Conservation (phyloP, 805 yeast species). For the Peterozyma xylosa region DNA sequence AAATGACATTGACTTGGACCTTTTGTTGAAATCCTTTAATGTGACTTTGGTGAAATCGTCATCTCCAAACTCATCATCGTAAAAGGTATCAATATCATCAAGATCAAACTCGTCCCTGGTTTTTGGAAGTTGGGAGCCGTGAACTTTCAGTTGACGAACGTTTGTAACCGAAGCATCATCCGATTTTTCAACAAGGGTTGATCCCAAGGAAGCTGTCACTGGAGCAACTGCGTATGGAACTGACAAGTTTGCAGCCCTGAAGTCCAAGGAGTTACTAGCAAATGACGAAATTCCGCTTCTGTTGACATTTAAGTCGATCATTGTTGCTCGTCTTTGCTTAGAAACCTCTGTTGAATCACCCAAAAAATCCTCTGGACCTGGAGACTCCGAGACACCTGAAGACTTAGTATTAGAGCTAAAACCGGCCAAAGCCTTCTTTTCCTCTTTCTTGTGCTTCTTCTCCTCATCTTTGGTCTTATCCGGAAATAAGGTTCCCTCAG, state of each 20-base stretch:
- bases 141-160: not conserved
- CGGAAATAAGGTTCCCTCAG: conserved; percentile 27
- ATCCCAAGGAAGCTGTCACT: conserved; percentile 58
- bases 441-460: conserved; percentile 7
- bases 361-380: not conserved
- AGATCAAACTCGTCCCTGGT: conserved; percentile 31
- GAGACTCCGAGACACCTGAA: conserved; percentile 6
- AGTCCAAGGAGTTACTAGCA: conserved; percentile 2
- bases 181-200: conserved; percentile 9
- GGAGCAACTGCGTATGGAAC: conserved; percentile 76
- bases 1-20: conserved; percentile 62
- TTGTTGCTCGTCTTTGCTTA: conserved; percentile 44
- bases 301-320: conserved; percentile 40
- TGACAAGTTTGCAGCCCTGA: conserved; percentile 24
- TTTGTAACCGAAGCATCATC: not conserved
- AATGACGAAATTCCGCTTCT: conserved; percentile 21
- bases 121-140: not conserved
- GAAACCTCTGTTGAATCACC: conserved; percentile 8
- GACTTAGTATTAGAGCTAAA: conserved; percentile 4
- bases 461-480: conserved; percentile 9
- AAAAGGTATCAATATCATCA: conserved; percentile 14
- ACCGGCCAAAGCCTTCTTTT: conserved; percentile 5
- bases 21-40: conserved; percentile 28
- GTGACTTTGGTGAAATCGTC: conserved; percentile 29
- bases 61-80: conserved; percentile 30